Base-by-base conservation (phyloP, 805 yeast species). In the Isabelozyma rhagii region DNA sequence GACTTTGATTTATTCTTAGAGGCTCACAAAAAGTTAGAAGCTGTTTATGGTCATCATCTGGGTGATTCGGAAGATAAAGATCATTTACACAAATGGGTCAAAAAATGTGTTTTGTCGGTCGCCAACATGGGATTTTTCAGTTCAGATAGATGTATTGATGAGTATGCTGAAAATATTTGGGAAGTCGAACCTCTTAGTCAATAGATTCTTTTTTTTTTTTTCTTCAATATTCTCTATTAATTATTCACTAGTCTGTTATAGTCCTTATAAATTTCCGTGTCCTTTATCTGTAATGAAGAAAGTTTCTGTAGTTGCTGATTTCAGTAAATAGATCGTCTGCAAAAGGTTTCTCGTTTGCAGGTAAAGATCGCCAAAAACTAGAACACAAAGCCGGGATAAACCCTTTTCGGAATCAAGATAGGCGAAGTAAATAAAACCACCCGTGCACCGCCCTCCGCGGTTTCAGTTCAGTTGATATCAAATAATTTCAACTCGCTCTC, bases 91-190 rank as follows among this genome's bases (percentile, higher is more conserved):
- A 77, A 73, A 43, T 91, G 97, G 97, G 75, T 81, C 49, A 83
- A 81, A 67, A 90, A 89, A 72, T 73, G 86, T 42, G 87, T 91
- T 52, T 68, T 77, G 53, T 81, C 87, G 58, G 97, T 91, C 49
- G 96, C 97, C 48, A 89, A 89, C 66, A 87, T 89, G 85, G 97
- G 97, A 7, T 92, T 89, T 80, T 91, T 91, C 74, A 81, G 89
- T 54, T 83, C 92, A 53, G 97, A 91, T 68, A 79, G 97, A 69
- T 89, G 96, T 66, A 87, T 91, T 62, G 87, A 85, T 60, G 97
- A 91, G 67, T 91, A 91, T 58, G 96, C 97, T 34, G 97, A 89
- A 56, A 81, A 84, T 53, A 90, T 91, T 61, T 91, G 97, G 97
- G 87, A 91, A 62, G 81, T 90, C 54, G 97, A 91, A 72, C 96